Evolutionary conservation across 805 yeast genomes (phyloP).

Genomic region (Brettanomyces naardenensis): DNA sequence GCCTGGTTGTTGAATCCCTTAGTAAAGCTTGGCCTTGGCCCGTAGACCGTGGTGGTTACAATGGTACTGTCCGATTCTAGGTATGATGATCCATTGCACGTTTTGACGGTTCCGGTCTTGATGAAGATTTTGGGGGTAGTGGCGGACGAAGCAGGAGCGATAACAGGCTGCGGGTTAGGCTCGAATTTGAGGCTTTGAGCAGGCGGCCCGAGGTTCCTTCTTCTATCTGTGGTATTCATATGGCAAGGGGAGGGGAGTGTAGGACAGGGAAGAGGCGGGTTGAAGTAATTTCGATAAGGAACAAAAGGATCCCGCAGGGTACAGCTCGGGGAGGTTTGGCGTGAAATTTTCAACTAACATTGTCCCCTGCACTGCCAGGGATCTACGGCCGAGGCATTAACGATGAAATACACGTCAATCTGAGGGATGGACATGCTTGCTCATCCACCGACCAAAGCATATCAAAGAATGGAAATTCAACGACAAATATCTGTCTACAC

Average conservation of each 20-base stretch:
- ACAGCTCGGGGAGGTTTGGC: too few species aligned
- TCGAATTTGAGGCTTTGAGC: conserved; percentile 45
- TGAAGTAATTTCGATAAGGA: not conserved
- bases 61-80: conserved; percentile 58
- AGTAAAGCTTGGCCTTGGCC: conserved; percentile 67
- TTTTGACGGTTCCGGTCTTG: conserved; percentile 56
- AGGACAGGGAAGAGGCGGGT: conserved; percentile 3
- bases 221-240: conserved; percentile 54
- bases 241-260: not conserved
- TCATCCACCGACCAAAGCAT: too few species aligned
- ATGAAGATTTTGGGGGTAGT: conserved; percentile 36
- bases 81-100: conserved; percentile 79
- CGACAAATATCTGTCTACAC: not conserved
- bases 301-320: not conserved
- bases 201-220: conserved; percentile 79
- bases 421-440: too few species aligned
- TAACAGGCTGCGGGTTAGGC: conserved; percentile 6
- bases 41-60: conserved; percentile 67
- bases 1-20: conserved; percentile 26
- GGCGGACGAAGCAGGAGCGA: conserved; percentile 5
- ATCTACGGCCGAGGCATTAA: too few species aligned
- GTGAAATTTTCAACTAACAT: too few species aligned
- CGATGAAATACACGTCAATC: too few species aligned
- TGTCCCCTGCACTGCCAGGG: too few species aligned
- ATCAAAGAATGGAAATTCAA: too few species aligned